A percentile compares a stretch with the other conserved stretches of the same genome.
phyloP scores from a whole-genome alignment of 805 yeast genomes.

The Kuraishia piskuri region DNA sequence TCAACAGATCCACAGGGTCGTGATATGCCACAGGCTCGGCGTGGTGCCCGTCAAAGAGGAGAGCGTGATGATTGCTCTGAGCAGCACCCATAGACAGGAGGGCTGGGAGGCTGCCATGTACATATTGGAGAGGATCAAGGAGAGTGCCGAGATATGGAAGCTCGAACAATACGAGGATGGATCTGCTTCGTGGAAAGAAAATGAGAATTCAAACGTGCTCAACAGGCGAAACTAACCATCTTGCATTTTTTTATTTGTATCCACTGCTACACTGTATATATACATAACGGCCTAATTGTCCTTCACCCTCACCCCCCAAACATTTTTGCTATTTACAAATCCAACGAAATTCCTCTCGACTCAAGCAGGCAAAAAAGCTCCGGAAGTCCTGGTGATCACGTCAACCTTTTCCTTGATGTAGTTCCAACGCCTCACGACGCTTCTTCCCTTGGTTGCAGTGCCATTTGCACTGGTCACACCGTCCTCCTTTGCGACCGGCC shows the following conservation, averaged over 20 bases:
- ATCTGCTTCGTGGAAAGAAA: conserved; percentile 31
- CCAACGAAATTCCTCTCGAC: not conserved
- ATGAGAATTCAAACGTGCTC: conserved; percentile 20
- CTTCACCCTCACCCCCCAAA: too few species aligned
- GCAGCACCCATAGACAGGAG: conserved; percentile 36
- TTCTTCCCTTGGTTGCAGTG: conserved; percentile 36
- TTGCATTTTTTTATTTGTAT: not conserved
- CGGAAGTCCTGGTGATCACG: conserved; percentile 43
- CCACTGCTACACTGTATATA: not conserved
- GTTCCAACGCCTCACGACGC: conserved; percentile 52
- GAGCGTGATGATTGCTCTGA: conserved; percentile 34
- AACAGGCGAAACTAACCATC: conserved; percentile 4
- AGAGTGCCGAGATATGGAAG: conserved; percentile 42
- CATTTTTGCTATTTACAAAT: not conserved
- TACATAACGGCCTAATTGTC: not conserved
- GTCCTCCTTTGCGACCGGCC: conserved; percentile 45
- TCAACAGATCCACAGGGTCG: conserved; percentile 24
- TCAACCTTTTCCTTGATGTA: conserved; percentile 43
- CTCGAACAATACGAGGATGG: conserved; percentile 35
- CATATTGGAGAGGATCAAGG: conserved; percentile 36
- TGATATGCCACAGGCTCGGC: conserved; percentile 37
- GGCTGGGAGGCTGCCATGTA: conserved; percentile 38
- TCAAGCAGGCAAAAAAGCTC: conserved; percentile 28
- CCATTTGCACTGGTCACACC: conserved; percentile 21
- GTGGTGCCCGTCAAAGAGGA: conserved; percentile 38